Conservation (phyloP, 495 filamentous ascomycete genomes). For the Penicillium daleae region DNA sequence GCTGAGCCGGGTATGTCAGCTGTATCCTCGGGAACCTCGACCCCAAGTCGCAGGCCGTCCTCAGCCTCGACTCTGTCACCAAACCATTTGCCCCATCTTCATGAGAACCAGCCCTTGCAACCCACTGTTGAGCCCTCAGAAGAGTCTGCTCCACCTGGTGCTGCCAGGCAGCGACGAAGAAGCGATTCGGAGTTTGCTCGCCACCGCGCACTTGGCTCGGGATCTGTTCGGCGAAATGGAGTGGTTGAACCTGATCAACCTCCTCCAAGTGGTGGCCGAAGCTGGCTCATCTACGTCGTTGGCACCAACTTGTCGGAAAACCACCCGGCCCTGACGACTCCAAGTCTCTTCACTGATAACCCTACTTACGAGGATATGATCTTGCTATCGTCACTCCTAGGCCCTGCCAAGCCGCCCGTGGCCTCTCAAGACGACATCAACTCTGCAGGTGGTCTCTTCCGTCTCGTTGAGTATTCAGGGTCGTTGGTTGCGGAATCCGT, state of each 20-base stretch:
- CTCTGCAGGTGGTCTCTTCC: conserved; percentile 63
- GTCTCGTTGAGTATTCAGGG: conserved; percentile 50
- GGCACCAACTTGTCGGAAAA: conserved; percentile 77
- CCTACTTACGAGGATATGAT: conserved; percentile 84
- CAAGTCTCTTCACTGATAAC: conserved; percentile 76
- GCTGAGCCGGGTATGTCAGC: conserved; percentile 64
- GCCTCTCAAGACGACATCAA: conserved; percentile 69
- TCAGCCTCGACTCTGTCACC: conserved; percentile 54
- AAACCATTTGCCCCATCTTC: conserved; percentile 37
- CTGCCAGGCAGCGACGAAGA: conserved; percentile 56
- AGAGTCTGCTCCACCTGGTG: conserved; percentile 28
- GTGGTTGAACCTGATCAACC: conserved; percentile 67
- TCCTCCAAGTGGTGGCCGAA: conserved; percentile 56
- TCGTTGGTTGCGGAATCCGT: conserved; percentile 54
- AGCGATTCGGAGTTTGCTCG: conserved; percentile 67
- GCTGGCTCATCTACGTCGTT: conserved; percentile 81
- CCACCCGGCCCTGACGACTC: conserved; percentile 75
- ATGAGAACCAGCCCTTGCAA: conserved; percentile 39
- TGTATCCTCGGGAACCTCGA: conserved; percentile 59
- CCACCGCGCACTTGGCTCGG: conserved; percentile 62
- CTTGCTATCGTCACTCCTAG: conserved; percentile 69
- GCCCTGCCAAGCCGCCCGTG: conserved; percentile 75
- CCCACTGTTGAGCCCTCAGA: conserved; percentile 37
- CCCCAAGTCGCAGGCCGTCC: conserved; percentile 57
- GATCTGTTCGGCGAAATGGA: conserved; percentile 65